Evolutionary conservation across 441 rosid species (phyloP), one percentile per base, ranked within the genome.

Genomic region (Pelargonium fulgidum): DNA sequence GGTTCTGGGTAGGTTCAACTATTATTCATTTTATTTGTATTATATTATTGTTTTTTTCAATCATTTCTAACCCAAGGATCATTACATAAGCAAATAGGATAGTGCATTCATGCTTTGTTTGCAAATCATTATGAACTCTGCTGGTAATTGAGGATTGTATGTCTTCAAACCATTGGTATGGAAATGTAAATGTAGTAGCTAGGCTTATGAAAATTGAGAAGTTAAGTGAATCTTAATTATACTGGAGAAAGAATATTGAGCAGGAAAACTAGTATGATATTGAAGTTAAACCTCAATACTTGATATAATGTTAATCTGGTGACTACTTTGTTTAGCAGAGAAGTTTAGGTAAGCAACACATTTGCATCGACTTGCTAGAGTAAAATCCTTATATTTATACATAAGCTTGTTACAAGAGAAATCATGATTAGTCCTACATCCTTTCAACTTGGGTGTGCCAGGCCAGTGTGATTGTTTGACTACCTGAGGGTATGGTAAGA

Each of bases 1-100:
- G 98, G 19, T 90, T 90, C 76, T 94, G 99, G 98, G 99, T 94
- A 85, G 9, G 79, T 67, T 19, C 56, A 2, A 50, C 56, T 50
- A 14, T 12, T n/a, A 50, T 68, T 68, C 62, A 1, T 8, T 61
- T 58, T 58, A 41, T 14, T 68, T n/a, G 41, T 4, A 58, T 12
- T 65, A n/a, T 62, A 6, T 7, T 48, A 2, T 26, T 66, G 62
- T 69, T 68, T 66, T n/a, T 5, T 24, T 71, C 48, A 11, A 4
- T 20, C 50, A 16, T 62, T 3, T 45, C 70, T 4, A 3, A 64
- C 1, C 45, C 20, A 14, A 22, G 12, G 39, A 33, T 33, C 39
- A 33, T 33, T 33, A 33, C 39, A 33, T 33, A 3, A 33, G 39
- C 39, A 50, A 5, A 12, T 50, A 50, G 14, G 11, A 3, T 0